Percentiles rank a stretch among this genome's conserved stretches.
Evolutionary conservation across 176 grass and related monocot genomes (phyloP).

Genomic region (Sorghum bicolor): DNA sequence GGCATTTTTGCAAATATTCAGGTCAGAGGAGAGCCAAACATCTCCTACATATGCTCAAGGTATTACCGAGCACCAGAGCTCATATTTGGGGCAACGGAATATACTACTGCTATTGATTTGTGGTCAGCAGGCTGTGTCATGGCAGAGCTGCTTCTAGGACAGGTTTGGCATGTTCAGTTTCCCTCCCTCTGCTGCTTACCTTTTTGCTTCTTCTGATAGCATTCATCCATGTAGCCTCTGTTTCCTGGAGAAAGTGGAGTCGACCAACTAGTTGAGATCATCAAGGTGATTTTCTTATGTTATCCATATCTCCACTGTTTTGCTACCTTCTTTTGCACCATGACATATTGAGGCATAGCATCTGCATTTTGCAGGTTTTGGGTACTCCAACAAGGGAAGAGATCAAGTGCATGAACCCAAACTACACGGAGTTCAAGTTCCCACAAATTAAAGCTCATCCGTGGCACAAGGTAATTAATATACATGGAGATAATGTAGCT

Average conservation of each 20-base stretch:
- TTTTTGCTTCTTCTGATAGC: slow-evolving; percentile 19
- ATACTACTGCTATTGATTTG: slow-evolving; percentile 93
- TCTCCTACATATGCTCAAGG: slow-evolving; percentile 99
- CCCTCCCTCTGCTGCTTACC: neutral
- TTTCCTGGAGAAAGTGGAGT: slow-evolving; percentile 99
- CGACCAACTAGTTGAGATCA: slow-evolving; percentile 96
- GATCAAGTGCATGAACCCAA: slow-evolving; percentile 99
- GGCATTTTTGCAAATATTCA: slow-evolving; percentile 27
- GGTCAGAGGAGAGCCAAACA: slow-evolving; percentile 96
- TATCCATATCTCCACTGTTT: neutral
- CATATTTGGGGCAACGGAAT: slow-evolving; percentile 96
- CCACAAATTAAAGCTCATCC: slow-evolving; percentile 99
- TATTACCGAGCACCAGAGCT: slow-evolving; percentile 98
- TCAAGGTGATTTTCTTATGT: slow-evolving; percentile 63
- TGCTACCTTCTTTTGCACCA: slow-evolving; percentile 1
- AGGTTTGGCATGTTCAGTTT: slow-evolving; percentile 45
- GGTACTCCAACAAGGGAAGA: slow-evolving; percentile 99
- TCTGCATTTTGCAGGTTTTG: slow-evolving; percentile 64
- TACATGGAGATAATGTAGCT: neutral
- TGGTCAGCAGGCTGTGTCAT: slow-evolving; percentile 98
- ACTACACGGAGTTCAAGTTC: slow-evolving; percentile 95
- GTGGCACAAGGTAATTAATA: slow-evolving; percentile 92
- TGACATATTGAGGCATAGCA: slow-evolving; percentile 34
- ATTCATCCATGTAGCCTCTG: slow-evolving; percentile 58
- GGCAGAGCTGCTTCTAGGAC: slow-evolving; percentile 88